Base-by-base conservation (phyloP, 441 rosid genomes). In the Flueggea neowawraea region DNA sequence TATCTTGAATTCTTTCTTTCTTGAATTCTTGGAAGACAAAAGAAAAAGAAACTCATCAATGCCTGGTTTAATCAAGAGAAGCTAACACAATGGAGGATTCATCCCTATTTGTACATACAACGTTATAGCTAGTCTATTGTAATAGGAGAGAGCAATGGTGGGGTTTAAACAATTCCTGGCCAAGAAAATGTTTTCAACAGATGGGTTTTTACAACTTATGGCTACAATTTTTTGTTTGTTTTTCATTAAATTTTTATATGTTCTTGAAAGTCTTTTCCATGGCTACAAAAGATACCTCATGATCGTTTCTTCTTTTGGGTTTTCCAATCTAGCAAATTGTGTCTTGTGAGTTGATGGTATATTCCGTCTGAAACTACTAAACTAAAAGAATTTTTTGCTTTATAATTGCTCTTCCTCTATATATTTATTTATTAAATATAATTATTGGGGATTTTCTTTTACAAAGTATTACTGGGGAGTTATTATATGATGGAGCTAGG, bases 101-200 rank as follows among this genome's bases (percentile, higher is more conserved):
- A 2, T 12, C 32, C 51, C 63, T 60, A 60, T 44, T 45, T 60
- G 41, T 60, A 48, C 17, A 44, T 36, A 15, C 52, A 36, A 10
- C 31, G 28, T n/a, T 4, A 12, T 22, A 22, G 28, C 28, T 22
- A 47, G 41, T 47, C 54, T 10, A 16, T 47, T 5, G 64, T 69
- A 33, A 58, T 11, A 58, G 12, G 36, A 41, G n/a, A 16, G 10
- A 6, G 54, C n/a, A 31, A 47, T 16, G 56, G 66, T 57, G 63
- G 53, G 69, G 73, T 58, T 47, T 52, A 15, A 55, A 56, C 51
- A 43, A 28, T 59, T 58, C 59, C 58, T 64, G 55, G 74, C 77
- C 75, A 67, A 65, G n/a, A 57, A 68, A 68, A 16, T 0, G 51
- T 65, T 66, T 75, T 56, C 55, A 17, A 61, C 84, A 75, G 83